These are phyloP conservation scores for Lophium mytilinum DNA, from an alignment of 495 filamentous ascomycete species.

Conservation along the genomic window DNA sequence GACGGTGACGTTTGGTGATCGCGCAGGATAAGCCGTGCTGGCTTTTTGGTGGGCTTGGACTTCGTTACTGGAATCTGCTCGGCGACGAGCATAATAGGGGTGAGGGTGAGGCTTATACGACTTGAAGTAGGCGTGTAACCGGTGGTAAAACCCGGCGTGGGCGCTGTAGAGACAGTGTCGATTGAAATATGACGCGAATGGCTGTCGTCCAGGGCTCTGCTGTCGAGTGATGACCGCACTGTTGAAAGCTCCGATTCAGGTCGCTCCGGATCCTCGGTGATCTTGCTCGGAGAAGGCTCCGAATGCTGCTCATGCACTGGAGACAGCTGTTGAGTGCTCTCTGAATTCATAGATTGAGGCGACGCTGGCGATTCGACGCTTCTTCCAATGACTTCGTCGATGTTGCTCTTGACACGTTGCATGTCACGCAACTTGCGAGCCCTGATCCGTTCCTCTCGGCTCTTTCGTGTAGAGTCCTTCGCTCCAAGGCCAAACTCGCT, in stretches of 20 bases:
- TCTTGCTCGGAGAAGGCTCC: no score
- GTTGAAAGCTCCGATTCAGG: no score
- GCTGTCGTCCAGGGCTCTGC: background rate
- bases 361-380: background rate
- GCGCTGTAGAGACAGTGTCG: background rate
- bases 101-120: slow-evolving; percentile 14
- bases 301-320: no score
- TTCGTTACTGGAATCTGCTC: slow-evolving; percentile 23
- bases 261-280: no score
- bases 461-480: slow-evolving; percentile 3
- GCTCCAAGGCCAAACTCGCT: background rate
- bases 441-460: slow-evolving; percentile 18
- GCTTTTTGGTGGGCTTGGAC: slow-evolving; percentile 6
- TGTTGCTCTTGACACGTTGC: slow-evolving; percentile 6
- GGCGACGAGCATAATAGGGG: slow-evolving; percentile 27
- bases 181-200: background rate
- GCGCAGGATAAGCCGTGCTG: slow-evolving; percentile 12
- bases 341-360: background rate
- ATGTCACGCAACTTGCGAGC: slow-evolving; percentile 27
- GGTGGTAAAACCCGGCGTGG: slow-evolving; percentile 7
- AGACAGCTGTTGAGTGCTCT: background rate
- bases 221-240: background rate
- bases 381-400: slow-evolving; percentile 1
- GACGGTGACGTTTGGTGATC: slow-evolving; percentile 6
- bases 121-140: slow-evolving; percentile 14